Evolutionary conservation across 2,329 filamentous ascomycete genomes (phyloP), one percentile per base, ranked within the genome.

Genomic region (Alternaria metachromatica): DNA sequence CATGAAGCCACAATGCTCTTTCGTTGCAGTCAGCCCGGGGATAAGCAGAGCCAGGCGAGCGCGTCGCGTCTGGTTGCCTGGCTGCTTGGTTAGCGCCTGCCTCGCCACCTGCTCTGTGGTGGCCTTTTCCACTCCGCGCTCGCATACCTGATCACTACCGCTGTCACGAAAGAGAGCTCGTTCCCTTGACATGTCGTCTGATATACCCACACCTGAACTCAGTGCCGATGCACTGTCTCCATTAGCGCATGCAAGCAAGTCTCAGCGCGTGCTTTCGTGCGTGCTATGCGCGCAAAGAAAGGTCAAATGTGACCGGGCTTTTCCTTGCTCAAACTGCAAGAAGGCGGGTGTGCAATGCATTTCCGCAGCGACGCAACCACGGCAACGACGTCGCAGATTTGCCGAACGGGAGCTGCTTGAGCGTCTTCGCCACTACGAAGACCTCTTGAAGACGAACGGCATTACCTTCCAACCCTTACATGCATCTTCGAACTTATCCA

Each of bases 371-470:
- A 73, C 78, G 80, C 87, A 67, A 81, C 87, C 72, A 81, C 88
- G 70, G 79, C 88, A 74, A 82, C 89, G 75, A 83, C 88, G 72
- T 80, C 89, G 74, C 78, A 87, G 88, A 58, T 88, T 92, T 49
- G 87, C 90, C 21, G 91, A 94, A 79, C 87, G 87, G 73, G 90
- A 92, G 61, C 82, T 94, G 44, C 82, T 93, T 56, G 88, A 91
- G 7, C 87, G 89, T n/a, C 82, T 93, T 21, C 87, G 85, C 58
- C 86, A 87, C 54, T 93, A 93, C 71, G 92, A 94, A 79, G 76
- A 80, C 7, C 80, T 94, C 44, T 82, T 94, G 30, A 84, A 84
- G 57, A 85, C 90, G 76, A 84, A 92, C 71, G 87, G 89, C 55
- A 87, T 94, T 72, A 80, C 84, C n/a, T 92, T 93, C 68, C 88